phyloP scores from a whole-genome alignment of 805 yeast species.

The Candida corydali region DNA sequence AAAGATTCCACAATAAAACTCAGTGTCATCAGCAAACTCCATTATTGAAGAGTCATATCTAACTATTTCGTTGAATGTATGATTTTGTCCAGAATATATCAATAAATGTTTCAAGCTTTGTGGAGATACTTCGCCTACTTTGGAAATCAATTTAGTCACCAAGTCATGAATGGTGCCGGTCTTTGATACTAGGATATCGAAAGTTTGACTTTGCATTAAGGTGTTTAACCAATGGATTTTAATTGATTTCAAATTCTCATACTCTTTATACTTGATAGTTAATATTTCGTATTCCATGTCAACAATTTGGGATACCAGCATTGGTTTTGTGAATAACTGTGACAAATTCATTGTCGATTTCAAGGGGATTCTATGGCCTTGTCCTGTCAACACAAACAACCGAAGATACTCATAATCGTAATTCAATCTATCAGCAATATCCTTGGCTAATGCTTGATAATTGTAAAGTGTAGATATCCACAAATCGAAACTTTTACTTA shows the following conservation, averaged over 20 bases:
- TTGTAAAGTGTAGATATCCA: conserved; percentile 65
- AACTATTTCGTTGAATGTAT: conserved; percentile 34
- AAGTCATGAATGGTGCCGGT: conserved; percentile 51
- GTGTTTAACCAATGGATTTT: conserved; percentile 69
- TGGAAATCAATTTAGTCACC: conserved; percentile 51
- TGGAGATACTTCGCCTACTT: conserved; percentile 34
- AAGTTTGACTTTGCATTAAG: conserved; percentile 62
- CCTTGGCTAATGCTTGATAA: conserved; percentile 58
- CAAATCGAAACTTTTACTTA: conserved; percentile 42
- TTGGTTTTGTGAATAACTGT: conserved; percentile 38
- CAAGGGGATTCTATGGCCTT: conserved; percentile 53
- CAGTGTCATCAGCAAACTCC: conserved; percentile 29
- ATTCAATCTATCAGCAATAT: conserved; percentile 49
- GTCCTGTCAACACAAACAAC: conserved; percentile 55
- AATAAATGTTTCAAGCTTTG: conserved; percentile 45
- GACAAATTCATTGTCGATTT: conserved; percentile 31
- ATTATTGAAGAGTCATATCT: conserved; percentile 33
- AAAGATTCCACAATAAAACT: conserved; percentile 38
- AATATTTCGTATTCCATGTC: conserved; percentile 71
- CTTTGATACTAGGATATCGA: conserved; percentile 67
- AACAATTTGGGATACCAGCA: conserved; percentile 41
- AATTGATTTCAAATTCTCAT: conserved; percentile 69
- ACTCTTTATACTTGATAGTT: conserved; percentile 67
- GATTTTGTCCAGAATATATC: conserved; percentile 53
- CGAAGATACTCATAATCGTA: conserved; percentile 57